Base-by-base conservation (phyloP, 176 grass and related monocot species). In the Zea luxurians region DNA sequence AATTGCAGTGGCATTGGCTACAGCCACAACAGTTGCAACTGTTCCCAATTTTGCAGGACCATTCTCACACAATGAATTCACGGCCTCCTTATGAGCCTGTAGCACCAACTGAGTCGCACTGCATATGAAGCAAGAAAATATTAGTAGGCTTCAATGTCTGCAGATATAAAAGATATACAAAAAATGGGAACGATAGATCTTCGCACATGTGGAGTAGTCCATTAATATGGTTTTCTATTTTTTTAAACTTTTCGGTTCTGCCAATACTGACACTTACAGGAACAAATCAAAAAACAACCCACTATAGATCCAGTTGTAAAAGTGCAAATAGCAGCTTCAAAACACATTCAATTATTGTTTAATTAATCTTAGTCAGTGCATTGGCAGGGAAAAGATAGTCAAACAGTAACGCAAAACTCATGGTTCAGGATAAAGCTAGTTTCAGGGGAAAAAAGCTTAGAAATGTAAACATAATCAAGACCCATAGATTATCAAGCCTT, bases 91-190 rank as follows among this genome's bases (percentile, higher is more conserved):
- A 82, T 97, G 95, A 66, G 88, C 92, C 60, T 78, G 70, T 60
- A 99, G 76, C 17, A 97, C 95, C 77, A 92, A 82, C 55, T 94
- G 95, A 81, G 86, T 86, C 62, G 96, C 92, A 76, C 96, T 99
- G 92, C 57, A 68, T 61, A 50, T 79, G 65, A 81, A 84, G 54
- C 37, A 78, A 68, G 10, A 60, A 76, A 84, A 89, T 47, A 9
- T 76, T 61, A 69, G 18, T 43, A 13, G 6, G n/a, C 34, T 88
- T 75, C 36, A 70, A 63, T 16, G 27, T 69, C 37, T 18, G 13
- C 20, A 74, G 4, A 57, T 75, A 75, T 68, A 70, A n/a, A 20
- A 70, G 43, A 37, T 62, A 6, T 68, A 43, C 1, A 17, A 13
- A 41, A 38, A 66, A 54, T 21, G n/a, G 4, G 36, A 42, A 44